Percentiles rank a stretch among this genome's conserved stretches.
These are phyloP conservation scores for Boechera divaricarpa DNA, from an alignment of 345 rosid species.

Conservation along the genomic window DNA sequence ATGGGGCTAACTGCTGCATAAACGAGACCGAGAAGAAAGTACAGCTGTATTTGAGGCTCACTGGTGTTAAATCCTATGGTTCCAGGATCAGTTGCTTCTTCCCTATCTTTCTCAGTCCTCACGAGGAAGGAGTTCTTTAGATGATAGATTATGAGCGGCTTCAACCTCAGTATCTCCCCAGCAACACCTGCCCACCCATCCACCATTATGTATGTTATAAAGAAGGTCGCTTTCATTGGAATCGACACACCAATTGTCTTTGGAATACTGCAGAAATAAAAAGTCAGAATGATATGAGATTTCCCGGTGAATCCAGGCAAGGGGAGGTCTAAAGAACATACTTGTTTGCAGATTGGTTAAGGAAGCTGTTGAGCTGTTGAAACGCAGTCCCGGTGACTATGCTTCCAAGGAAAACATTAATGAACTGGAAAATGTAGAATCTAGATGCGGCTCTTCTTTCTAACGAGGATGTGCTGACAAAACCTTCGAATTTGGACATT, in stretches of 20 bases:
- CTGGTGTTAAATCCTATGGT: constrained; percentile 90
- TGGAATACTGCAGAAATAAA: constrained; percentile 62
- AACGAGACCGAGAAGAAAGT: constrained; percentile 95
- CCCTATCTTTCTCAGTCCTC: constrained; percentile 87
- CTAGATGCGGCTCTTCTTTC: constrained; percentile 91
- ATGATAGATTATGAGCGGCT: constrained; percentile 84
- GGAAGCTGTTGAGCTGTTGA: constrained; percentile 80
- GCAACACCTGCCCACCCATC: constrained; percentile 99
- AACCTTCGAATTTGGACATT: constrained; percentile 97
- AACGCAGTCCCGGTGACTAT: constrained; percentile 94
- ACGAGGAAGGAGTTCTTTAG: constrained; percentile 78
- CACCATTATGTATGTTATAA: constrained; percentile 94
- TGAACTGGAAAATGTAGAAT: constrained; percentile 82
- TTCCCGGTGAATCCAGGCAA: not conserved
- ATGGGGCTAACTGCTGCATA: constrained; percentile 90
- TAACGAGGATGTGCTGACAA: constrained; percentile 64
- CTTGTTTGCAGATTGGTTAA: constrained; percentile 88
- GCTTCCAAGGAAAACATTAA: constrained; percentile 96
- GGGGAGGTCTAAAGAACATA: constrained; percentile 47
- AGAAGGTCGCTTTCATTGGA: constrained; percentile 98
- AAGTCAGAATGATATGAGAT: constrained; percentile 5
- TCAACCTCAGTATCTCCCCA: constrained; percentile 86
- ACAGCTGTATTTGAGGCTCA: constrained; percentile 95
- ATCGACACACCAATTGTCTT: constrained; percentile 85
- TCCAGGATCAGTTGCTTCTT: constrained; percentile 99